Base-by-base conservation (phyloP, 331 rosid genomes). In the Rosa hybrid region DNA sequence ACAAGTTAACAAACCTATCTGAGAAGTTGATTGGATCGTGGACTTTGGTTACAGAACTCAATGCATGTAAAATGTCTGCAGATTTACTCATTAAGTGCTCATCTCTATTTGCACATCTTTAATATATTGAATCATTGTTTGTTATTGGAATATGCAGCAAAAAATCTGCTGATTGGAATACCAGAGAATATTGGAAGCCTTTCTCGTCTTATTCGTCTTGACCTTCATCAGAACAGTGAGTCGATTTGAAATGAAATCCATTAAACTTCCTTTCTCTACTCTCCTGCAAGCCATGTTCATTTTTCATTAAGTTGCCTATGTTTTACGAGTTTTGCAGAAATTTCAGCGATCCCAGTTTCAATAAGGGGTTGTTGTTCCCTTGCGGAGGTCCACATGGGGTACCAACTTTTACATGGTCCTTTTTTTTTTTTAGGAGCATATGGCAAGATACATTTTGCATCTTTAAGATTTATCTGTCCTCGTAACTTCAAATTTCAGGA, bases 221-320 rank as follows among this genome's bases (percentile, higher is more conserved):
- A 94, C 83, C 87, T 92, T 77, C 90, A 87, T 67, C 98, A 92
- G 78, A 94, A 94, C 84, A 89, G 98, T 94, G 90, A 87, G 97
- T 88, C 79, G 59, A 67, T 69, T 77, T 25, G 73, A 49, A 82
- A 81, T 71, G 41, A 59, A n/a, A 49, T 48, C 74, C 49, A 4
- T 12, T 69, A 27, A 80, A 71, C 62, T 25, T 45, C 73, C 71
- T 7, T 77, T 71, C 5, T 20, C 50, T 46, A 56, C 71, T 30
- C 18, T 71, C 10, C 46, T 39, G 25, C 25, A 48, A 76, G 64
- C 80, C 10, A 71, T 67, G 38, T 76, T 65, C 49, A 80, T 25
- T 76, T 75, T 81, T 57, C 56, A 57, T 30, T 39, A 77, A 49
- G 72, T 74, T 54, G 72, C 76, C 56, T 65, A 64, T 79, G 21